Base-by-base conservation (phyloP, 2,329 filamentous ascomycete species). In the Claviceps lovelessii region DNA sequence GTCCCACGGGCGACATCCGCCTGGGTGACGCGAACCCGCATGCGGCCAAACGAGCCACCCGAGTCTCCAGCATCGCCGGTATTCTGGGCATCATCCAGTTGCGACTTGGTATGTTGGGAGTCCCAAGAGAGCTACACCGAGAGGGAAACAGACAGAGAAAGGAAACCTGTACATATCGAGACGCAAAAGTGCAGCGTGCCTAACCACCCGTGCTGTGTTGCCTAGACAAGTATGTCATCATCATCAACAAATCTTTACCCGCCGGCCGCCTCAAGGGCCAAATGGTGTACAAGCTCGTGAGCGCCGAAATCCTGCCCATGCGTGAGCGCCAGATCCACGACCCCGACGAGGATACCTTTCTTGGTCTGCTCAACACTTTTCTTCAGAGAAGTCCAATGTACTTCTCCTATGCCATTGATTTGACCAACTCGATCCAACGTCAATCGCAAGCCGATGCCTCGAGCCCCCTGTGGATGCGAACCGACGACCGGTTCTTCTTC, bases 401-500 rank as follows among this genome's bases (percentile, higher is more conserved):
- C 78, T 98, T 96, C 66, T 97, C 93, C 55, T 98, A 98, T 75
- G 91, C 90, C 9, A 82, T 95, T 68, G 93, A 98, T 70, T 79
- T 98, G 60, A 98, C 93, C 62, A 98, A 95, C 75, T 90, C 83
- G 67, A 95, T 97, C 74, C 93, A 98, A 73, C 84, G 93, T 59
- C 93, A 97, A 68, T 84, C 90, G 4, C 83, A 90, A 61, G 76
- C 82, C 60, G 83, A 95, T 67, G 72, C 75, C 55, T 79, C 79
- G 17, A 74, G 78, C 54, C 90, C 93, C 13, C 72, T 97, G 56
- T 98, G 93, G 93, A 85, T 86, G 75, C 79, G 90, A 61, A 85
- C 91, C 59, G 93, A 98, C 69, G 90, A 97, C 67, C 88, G 93
- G 60, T 98, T 98, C 76, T 98, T 96, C 76, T 98, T 91, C 89